These are phyloP conservation scores for Metarhizium humberi DNA, from an alignment of 2,329 filamentous ascomycete species.

Conservation along the genomic window DNA sequence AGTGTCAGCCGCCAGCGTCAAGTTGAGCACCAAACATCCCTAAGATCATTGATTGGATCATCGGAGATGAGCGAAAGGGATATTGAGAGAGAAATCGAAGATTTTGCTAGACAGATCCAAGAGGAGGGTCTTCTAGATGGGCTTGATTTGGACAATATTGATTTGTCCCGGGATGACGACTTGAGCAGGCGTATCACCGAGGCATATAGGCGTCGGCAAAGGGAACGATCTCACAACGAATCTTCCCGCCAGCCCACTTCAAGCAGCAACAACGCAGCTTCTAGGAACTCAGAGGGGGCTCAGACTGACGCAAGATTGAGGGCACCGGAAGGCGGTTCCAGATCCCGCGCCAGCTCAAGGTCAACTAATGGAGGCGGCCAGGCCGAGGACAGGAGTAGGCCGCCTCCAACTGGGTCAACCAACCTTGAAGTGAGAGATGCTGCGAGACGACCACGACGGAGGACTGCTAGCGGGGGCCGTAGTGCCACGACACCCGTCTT, in stretches of 20 bases:
- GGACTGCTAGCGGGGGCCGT: conserved; percentile 45
- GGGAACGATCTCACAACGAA: conserved; percentile 45
- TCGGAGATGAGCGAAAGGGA: conserved; percentile 69
- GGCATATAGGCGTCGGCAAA: conserved; percentile 71
- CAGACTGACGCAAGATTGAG: conserved; percentile 18
- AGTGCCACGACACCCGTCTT: conserved; percentile 41
- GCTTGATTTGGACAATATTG: conserved; percentile 80
- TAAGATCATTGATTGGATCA: conserved; percentile 74
- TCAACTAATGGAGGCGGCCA: conserved; percentile 33
- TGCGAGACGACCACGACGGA: conserved; percentile 27
- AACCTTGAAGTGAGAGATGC: conserved; percentile 23
- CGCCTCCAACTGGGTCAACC: conserved; percentile 28
- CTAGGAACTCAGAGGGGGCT: conserved; percentile 19
- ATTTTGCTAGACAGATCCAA: conserved; percentile 81
- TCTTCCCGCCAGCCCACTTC: conserved; percentile 14
- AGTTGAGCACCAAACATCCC: conserved; percentile 81
- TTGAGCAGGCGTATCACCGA: conserved; percentile 86
- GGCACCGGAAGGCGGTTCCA: conserved; percentile 18
- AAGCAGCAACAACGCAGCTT: conserved; percentile 33
- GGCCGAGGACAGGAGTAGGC: conserved; percentile 40
- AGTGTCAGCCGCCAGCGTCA: conserved; percentile 46
- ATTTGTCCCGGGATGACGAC: conserved; percentile 76
- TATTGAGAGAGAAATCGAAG: conserved; percentile 80
- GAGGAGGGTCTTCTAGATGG: conserved; percentile 82
- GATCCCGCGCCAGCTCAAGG: conserved; percentile 34